Evolutionary conservation across 2,329 filamentous ascomycete genomes (phyloP).

Genomic region (Pyrenochaeta sp.): DNA sequence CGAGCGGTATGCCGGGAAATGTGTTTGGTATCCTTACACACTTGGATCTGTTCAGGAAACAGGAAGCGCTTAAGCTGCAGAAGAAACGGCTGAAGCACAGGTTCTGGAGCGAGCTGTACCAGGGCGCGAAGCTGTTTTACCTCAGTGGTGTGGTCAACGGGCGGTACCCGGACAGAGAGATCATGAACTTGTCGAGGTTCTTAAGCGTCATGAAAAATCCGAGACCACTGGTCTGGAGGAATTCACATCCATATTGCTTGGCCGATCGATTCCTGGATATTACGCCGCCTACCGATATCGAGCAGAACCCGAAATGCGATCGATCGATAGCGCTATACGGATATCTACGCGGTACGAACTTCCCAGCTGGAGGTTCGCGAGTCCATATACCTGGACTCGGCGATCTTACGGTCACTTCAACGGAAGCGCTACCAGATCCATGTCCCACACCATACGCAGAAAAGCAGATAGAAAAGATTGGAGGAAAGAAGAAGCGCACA

Average conservation of each 20-base stretch:
- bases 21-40: constrained; percentile 98
- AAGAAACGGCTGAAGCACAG: constrained; percentile 97
- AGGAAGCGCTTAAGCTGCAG: constrained; percentile 87
- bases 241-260: constrained; percentile 92
- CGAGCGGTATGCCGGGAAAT: constrained; percentile 97
- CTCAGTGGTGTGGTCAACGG: constrained; percentile 96
- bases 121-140: constrained; percentile 96
- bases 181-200: constrained; percentile 94
- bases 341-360: constrained; percentile 94
- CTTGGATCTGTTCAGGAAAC: constrained; percentile 93
- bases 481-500: constrained; percentile 80
- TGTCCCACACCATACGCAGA: constrained; percentile 94
- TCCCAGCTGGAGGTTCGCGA: constrained; percentile 81
- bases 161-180: constrained; percentile 92
- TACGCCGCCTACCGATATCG: constrained; percentile 90
- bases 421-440: constrained; percentile 90
- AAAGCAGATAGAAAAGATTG: constrained; percentile 82
- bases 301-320: constrained; percentile 88
- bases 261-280: constrained; percentile 96
- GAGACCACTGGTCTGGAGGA: constrained; percentile 93
- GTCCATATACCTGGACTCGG: constrained; percentile 94
- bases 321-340: constrained; percentile 90
- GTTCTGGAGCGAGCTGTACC: constrained; percentile 96
- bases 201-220: constrained; percentile 99
- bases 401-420: constrained; percentile 81